Evolutionary conservation across 306 rosid species (phyloP).

Genomic region (Prinsepia uniflora): DNA sequence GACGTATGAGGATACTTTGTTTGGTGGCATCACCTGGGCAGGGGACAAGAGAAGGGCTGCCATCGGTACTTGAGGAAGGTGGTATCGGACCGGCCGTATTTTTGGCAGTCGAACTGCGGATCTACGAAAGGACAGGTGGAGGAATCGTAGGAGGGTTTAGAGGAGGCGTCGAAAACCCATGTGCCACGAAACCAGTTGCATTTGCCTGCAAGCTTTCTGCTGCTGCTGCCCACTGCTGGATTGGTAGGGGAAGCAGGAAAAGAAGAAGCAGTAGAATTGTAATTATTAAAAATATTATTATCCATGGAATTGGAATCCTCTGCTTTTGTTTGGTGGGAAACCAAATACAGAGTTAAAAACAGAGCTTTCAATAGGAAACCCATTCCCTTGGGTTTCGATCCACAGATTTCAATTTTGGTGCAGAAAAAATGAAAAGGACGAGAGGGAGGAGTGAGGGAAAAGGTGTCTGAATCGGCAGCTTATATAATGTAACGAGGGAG

Average conservation of each 20-base stretch:
- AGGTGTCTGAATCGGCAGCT: conserved; percentile 33
- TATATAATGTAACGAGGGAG: conserved; percentile 41
- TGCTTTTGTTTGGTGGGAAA: conserved; percentile 47
- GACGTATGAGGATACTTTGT: too few species aligned
- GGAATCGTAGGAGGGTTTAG: conserved; percentile 61
- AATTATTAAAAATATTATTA: neutral
- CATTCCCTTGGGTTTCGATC: conserved; percentile 65
- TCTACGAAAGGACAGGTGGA: conserved; percentile 80
- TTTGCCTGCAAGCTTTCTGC: conserved; percentile 48
- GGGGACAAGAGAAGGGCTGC: conserved; percentile 66
- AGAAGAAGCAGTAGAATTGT: conserved; percentile 5
- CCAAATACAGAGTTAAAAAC: conserved; percentile 36
- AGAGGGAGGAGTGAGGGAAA: conserved; percentile 33
- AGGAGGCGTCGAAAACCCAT: conserved; percentile 75
- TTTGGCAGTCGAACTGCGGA: conserved; percentile 84
- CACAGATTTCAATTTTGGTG: neutral
- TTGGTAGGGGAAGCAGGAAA: neutral
- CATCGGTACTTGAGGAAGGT: conserved; percentile 71
- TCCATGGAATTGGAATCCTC: conserved; percentile 16
- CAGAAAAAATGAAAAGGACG: conserved; percentile 32
- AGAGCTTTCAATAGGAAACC: conserved; percentile 40
- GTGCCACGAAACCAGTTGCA: conserved; percentile 63
- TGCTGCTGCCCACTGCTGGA: neutral
- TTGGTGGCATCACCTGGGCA: conserved; percentile 52
- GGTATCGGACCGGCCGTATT: conserved; percentile 65